Conservation (phyloP, 2,329 filamentous ascomycete species). For the Fusarium mexicanum region DNA sequence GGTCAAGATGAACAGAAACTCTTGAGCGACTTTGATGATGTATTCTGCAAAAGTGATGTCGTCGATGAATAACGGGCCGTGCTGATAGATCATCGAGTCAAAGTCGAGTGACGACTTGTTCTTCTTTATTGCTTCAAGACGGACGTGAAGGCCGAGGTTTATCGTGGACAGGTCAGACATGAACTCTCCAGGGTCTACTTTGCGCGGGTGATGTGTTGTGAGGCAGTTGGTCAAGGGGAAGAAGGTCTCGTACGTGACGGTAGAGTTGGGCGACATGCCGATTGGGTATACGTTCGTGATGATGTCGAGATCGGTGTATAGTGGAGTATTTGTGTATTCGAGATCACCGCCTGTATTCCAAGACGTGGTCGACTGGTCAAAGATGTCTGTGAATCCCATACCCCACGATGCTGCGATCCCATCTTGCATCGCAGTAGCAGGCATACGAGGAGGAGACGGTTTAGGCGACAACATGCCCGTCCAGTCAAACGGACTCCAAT, state of each 20-base stretch:
- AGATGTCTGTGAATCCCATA: background rate
- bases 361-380: background rate
- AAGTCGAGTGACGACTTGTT: background rate
- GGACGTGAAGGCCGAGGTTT: background rate
- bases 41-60: background rate
- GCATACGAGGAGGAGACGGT: background rate
- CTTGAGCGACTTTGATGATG: background rate
- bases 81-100: background rate
- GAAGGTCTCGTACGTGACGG: background rate
- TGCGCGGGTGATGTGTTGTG: background rate
- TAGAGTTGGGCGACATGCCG: rapidly evolving
- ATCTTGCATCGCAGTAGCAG: rapidly evolving
- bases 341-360: background rate
- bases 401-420: background rate
- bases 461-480: background rate
- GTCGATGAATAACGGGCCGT: background rate
- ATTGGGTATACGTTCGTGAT: background rate
- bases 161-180: background rate
- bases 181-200: background rate
- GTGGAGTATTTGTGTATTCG: background rate
- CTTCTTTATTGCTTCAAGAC: background rate
- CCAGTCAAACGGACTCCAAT: background rate
- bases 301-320: background rate
- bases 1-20: background rate
- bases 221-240: background rate